phyloP scores from a whole-genome alignment of 2,329 filamentous ascomycete genomes.

The Arthrobotrys entomopaga region DNA sequence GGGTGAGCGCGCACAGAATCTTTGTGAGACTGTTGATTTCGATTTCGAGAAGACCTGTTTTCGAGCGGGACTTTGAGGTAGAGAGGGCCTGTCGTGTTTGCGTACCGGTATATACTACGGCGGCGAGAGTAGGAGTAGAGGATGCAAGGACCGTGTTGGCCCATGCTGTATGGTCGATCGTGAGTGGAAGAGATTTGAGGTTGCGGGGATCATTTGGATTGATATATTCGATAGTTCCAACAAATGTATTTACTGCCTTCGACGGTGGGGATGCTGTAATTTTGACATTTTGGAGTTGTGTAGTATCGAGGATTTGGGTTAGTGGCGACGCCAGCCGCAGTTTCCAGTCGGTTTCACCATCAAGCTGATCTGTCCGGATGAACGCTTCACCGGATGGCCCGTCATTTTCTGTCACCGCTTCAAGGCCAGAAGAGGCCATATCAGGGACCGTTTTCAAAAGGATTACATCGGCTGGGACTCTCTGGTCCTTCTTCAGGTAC shows the following conservation, averaged over 20 bases:
- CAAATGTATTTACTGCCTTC: constrained; percentile 92
- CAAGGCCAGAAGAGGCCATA: constrained; percentile 56
- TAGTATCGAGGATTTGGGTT: constrained; percentile 78
- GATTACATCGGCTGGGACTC: constrained; percentile 92
- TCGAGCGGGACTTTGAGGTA: constrained; percentile 89
- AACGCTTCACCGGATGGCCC: constrained; percentile 83
- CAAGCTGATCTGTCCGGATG: constrained; percentile 94
- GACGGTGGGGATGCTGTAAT: constrained; percentile 91
- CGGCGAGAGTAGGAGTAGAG: constrained; percentile 85
- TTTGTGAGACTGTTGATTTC: constrained; percentile 98
- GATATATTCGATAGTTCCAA: constrained; percentile 75
- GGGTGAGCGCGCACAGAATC: constrained; percentile 88
- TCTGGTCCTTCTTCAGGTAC: constrained; percentile 88
- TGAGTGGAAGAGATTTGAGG: constrained; percentile 75
- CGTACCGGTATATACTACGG: constrained; percentile 92
- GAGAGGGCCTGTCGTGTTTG: constrained; percentile 94
- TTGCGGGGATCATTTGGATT: constrained; percentile 58
- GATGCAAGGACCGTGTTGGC: constrained; percentile 97
- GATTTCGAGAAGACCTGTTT: constrained; percentile 90
- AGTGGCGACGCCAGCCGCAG: constrained; percentile 85
- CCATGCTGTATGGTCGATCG: constrained; percentile 98
- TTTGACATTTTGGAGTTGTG: constrained; percentile 73
- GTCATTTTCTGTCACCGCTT: constrained; percentile 61
- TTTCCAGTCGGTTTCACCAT: constrained; percentile 99
- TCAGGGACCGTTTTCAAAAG: constrained; percentile 84